These are phyloP conservation scores for Suhomyces anneliseae DNA, from an alignment of 1,139 yeast genomes.

Conservation along the genomic window DNA sequence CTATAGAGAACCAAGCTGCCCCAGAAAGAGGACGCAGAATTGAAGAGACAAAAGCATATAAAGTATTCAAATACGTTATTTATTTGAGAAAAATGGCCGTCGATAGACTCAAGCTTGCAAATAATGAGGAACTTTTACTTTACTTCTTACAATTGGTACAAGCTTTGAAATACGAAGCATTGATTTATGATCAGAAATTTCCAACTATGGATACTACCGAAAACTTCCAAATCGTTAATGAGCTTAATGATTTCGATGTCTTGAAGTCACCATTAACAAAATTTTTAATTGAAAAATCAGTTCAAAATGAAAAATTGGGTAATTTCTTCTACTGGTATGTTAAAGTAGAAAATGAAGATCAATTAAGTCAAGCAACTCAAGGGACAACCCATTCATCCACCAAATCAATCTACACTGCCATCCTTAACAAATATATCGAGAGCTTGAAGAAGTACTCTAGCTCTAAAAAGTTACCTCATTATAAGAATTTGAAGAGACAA, in stretches of 20 bases:
- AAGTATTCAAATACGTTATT: conserved; percentile 35
- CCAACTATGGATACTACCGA: conserved; percentile 9
- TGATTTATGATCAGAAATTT: conserved; percentile 20
- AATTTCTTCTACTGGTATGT: conserved; percentile 91
- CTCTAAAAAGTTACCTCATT: conserved; percentile 33
- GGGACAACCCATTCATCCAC: conserved; percentile 17
- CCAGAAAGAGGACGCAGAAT: conserved; percentile 13
- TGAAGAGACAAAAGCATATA: conserved; percentile 35
- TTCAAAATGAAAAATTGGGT: conserved; percentile 65
- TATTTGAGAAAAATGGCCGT: conserved; percentile 81
- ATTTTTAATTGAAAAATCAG: conserved; percentile 73
- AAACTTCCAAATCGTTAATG: conserved; percentile 25
- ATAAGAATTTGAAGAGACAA: conserved; percentile 42
- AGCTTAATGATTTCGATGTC: conserved; percentile 22
- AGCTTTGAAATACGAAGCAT: conserved; percentile 74
- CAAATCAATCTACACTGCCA: conserved; percentile 25
- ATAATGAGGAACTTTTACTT: conserved; percentile 74
- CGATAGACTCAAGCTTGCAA: conserved; percentile 73
- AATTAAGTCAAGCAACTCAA: conserved; percentile 26
- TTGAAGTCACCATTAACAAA: conserved; percentile 66
- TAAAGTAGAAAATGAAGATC: conserved; percentile 82
- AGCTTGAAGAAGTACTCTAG: conserved; percentile 33
- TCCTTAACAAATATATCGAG: conserved; percentile 43
- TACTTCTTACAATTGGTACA: conserved; percentile 90
- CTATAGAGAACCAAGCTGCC: conserved; percentile 2